Evolutionary conservation across 225 moss, liverwort and hornwort species (phyloP).

Genomic region (Bryum argenteum): DNA sequence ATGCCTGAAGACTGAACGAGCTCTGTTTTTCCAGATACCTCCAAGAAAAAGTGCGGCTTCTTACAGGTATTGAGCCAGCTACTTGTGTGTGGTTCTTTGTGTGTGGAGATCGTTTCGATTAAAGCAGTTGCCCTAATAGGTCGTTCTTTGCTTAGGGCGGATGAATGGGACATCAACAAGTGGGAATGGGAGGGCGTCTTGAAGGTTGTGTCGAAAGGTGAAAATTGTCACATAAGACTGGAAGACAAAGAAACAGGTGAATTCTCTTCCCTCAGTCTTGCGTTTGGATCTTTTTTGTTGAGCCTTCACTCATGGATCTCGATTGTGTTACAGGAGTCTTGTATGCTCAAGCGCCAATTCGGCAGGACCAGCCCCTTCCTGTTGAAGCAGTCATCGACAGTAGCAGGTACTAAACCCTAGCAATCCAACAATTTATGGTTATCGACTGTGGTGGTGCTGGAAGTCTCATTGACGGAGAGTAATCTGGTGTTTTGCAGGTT

Average conservation of each 20-base stretch:
- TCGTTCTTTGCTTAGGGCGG: constrained; percentile 66
- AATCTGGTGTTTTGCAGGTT: constrained; percentile 66
- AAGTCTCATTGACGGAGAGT: constrained; percentile 11
- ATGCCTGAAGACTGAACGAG: constrained; percentile 40
- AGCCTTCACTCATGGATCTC: constrained; percentile 7
- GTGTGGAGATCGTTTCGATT: constrained; percentile 6
- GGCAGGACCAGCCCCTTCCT: constrained; percentile 84
- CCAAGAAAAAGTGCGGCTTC: constrained; percentile 96
- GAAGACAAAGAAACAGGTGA: constrained; percentile 88
- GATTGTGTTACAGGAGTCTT: constrained; percentile 70
- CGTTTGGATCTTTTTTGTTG: neutral
- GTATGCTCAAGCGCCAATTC: constrained; percentile 86
- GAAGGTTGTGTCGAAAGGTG: constrained; percentile 91
- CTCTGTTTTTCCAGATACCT: constrained; percentile 69
- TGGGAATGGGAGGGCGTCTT: constrained; percentile 97
- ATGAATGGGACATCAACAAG: constrained; percentile 99
- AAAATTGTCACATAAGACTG: constrained; percentile 80
- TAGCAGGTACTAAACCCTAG: constrained; percentile 63
- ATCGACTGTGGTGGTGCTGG: neutral
- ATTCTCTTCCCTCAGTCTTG: constrained; percentile 1
- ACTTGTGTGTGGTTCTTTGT: too few relatives aligned
- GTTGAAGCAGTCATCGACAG: constrained; percentile 98
- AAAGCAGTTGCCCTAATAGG: constrained; percentile 3
- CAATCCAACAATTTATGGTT: neutral
- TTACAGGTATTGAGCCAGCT: constrained; percentile 59